Conservation (phyloP, 345 rosid species). For the Camelina hispida region DNA sequence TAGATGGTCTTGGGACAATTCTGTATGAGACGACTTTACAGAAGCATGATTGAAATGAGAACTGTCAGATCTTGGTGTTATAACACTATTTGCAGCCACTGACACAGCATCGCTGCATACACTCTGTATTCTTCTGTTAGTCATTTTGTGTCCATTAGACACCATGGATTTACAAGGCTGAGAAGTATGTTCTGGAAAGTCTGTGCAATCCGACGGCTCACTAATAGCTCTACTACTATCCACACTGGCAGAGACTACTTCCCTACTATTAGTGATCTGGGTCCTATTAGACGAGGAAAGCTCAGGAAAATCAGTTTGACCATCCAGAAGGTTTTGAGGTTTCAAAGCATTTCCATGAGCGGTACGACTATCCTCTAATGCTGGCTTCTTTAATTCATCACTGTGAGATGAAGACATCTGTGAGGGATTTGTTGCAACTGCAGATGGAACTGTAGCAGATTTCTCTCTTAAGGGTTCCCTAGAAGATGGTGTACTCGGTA, state of each 20-base stretch:
- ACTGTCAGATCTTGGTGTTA: conserved; percentile 41
- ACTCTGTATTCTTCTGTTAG: conserved; percentile 42
- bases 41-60: conserved; percentile 47
- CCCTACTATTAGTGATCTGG: conserved; percentile 40
- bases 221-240: conserved; percentile 39
- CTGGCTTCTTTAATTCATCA: conserved; percentile 47
- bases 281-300: conserved; percentile 42
- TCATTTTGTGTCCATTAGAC: conserved; percentile 31
- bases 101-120: conserved; percentile 46
- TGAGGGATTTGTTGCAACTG: conserved; percentile 43
- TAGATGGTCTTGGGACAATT: conserved; percentile 40
- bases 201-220: conserved; percentile 40
- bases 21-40: conserved; percentile 47
- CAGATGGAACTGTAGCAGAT: conserved; percentile 49
- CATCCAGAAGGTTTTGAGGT: conserved; percentile 42
- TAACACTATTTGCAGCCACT: conserved; percentile 51
- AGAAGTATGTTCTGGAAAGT: conserved; percentile 39
- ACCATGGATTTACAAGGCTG: conserved; percentile 23
- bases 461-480: conserved; percentile 62
- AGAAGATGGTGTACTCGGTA: conserved; percentile 45
- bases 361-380: conserved; percentile 39
- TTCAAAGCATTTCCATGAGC: conserved; percentile 42
- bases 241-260: conserved; percentile 42
- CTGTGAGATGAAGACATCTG: conserved; percentile 43
- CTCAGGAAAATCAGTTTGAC: conserved; percentile 41